Evolutionary conservation across 73 alveolate genomes (phyloP), one percentile per base, ranked within the genome.

Genomic region (Paramecium caudatum): DNA sequence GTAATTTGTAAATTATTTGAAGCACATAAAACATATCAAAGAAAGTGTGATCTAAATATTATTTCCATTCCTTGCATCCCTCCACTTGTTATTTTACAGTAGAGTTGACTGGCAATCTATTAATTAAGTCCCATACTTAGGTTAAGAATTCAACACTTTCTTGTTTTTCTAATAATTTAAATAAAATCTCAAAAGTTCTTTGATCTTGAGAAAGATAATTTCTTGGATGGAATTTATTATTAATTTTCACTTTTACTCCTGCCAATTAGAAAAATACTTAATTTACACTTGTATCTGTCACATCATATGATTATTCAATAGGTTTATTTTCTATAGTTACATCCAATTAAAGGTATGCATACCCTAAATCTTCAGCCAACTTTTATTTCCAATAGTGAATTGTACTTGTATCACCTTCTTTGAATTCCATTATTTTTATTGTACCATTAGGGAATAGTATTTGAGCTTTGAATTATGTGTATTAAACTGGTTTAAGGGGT

Each of bases 21-120:
- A 74, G 55, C 16, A 74, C 88, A 74, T 74, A 74, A 43, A 74
- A 74, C 88, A 37, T 41, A 41, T 74, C 88, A 41, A 41, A 74
- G 23, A 74, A 74, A 41, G 17, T 37, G 21, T 74, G 62, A 13
- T 74, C 88, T 74, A 74, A 41, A 45, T 37, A 74, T 23, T 74
- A 37, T 41, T 74, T 74, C 88, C 88, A 74, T 39, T 74, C 68
- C 13, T 37, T 74, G 16, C 88, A 74, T 9, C 4, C 7, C 6
- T 74, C 62, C 5, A 74, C 88, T 74, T 37, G 16, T 47, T 47
- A 13, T 1, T 74, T 37, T 8, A 34, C 55, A 0, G 16, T 16
- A 8, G 21, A 15, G 21, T 74, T 74, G 10, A 21, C 43, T 7
- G 88, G 88, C 27, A 74, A 74, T 47, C 47, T 74, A 41, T 74